Base-by-base conservation (phyloP, 805 yeast species). In the Candida maesae region DNA sequence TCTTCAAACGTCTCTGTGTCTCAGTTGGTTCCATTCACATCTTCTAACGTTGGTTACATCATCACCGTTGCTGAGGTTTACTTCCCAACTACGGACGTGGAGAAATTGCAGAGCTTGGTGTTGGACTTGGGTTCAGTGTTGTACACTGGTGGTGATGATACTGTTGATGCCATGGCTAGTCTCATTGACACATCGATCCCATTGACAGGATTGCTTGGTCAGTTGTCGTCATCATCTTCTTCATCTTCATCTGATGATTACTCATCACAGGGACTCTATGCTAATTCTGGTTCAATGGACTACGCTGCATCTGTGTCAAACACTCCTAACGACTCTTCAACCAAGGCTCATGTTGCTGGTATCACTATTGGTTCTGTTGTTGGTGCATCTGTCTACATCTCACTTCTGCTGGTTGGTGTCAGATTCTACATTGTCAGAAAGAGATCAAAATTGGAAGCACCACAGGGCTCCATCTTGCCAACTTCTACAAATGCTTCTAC, bases 61-160 rank as follows among this genome's bases (percentile, higher is more conserved):
- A 86, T 86, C 41, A 84, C 97, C 0, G 85, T 90, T 46, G 98
- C 97, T 6, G 84, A 84, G 59, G 83, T 87, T 41, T 88, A 84
- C 59, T 83, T 88, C 66, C 95, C 95, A 17, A 59, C 65, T 10
- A 59, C 62, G 11, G 63, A 72, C 23, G 72, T 85, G 14, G 52
- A 60, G 2, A 58, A 66, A 0, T 68, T 91, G 47, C 75, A 76
- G 44, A 62, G 62, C 14, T 61, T 70, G 28, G 61, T 91, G 32
- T 63, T 67, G 37, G 64, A 79, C 42, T 49, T 70, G 0, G 52
- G 66, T n/a, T 85, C 95, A 3, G 43, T 53, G 18, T 59, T 93
- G 36, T 91, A 84, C 64, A 50, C 67, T 38, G 78, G 80, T 58
- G 72, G 80, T 15, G 76, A 74, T 51, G 52, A 71, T 2, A 73